Percentiles rank a stretch among this genome's conserved stretches.
phyloP scores from a whole-genome alignment of 2,329 filamentous ascomycete genomes.

The Aspergillus thermomutatus region DNA sequence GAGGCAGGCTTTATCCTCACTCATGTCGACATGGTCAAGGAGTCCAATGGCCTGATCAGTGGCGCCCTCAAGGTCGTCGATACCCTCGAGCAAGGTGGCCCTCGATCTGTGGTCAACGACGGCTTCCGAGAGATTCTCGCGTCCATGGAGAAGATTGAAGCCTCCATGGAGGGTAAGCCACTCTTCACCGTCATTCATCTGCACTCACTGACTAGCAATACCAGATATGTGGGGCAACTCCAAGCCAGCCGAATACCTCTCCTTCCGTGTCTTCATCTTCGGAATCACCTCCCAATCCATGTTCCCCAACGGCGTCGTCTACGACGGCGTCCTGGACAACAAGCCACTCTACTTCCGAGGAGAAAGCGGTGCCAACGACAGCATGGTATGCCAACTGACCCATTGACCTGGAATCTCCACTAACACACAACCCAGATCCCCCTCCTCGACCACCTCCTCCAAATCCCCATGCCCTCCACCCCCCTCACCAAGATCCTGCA shows the following conservation, averaged over 20 bases:
- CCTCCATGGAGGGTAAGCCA: slow-evolving; percentile 68
- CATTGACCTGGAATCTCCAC: neutral
- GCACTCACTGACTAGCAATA: neutral
- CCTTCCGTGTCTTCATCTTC: slow-evolving; percentile 95
- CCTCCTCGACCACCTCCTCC: slow-evolving; percentile 79
- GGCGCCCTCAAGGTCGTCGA: slow-evolving; percentile 68
- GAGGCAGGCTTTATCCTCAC: slow-evolving; percentile 96
- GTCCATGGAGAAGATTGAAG: slow-evolving; percentile 68
- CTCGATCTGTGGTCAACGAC: slow-evolving; percentile 61
- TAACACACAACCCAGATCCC: slow-evolving; percentile 56
- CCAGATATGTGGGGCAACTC: slow-evolving; percentile 85
- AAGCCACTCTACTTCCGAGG: slow-evolving; percentile 80
- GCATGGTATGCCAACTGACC: slow-evolving; percentile 59
- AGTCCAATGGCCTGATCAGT: slow-evolving; percentile 73
- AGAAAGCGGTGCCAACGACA: slow-evolving; percentile 91
- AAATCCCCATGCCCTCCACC: slow-evolving; percentile 83
- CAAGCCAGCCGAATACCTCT: slow-evolving; percentile 77
- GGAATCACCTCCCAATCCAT: slow-evolving; percentile 90
- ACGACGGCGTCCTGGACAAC: slow-evolving; percentile 72
- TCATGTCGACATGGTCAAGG: slow-evolving; percentile 91
- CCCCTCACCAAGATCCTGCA: slow-evolving; percentile 82
- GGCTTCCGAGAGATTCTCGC: slow-evolving; percentile 60
- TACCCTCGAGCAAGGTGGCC: slow-evolving; percentile 45
- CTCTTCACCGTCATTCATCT: neutral
- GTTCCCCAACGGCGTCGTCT: slow-evolving; percentile 89